Conservation (phyloP, 2,329 filamentous ascomycete species). For the Diaporthe sp. region DNA sequence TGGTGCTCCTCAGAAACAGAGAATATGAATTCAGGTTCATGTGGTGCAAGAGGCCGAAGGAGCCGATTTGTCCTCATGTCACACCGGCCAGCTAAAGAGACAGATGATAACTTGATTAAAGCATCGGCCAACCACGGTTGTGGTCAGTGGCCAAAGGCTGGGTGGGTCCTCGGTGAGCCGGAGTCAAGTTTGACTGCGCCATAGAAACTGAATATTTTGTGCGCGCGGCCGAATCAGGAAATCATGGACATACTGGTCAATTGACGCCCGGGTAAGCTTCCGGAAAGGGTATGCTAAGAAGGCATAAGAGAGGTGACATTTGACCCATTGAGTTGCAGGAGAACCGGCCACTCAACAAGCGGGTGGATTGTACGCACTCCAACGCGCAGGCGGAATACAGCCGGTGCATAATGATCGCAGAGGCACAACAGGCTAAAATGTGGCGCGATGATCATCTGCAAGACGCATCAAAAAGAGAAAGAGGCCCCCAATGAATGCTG, state of each 20-base stretch:
- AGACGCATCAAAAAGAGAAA: slow-evolving; percentile 25
- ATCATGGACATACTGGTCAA: background rate
- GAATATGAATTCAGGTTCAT: background rate
- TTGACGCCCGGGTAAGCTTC: background rate
- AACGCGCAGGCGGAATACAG: slow-evolving; percentile 5
- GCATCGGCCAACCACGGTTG: background rate
- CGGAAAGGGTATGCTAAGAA: background rate
- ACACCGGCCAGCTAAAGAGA: background rate
- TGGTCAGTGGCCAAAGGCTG: background rate
- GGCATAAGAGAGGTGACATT: background rate
- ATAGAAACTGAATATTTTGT: background rate
- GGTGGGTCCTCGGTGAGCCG: slow-evolving; percentile 6
- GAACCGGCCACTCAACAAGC: background rate
- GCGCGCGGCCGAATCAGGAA: background rate
- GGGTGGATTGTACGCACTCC: background rate
- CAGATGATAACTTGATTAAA: background rate
- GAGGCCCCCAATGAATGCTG: background rate
- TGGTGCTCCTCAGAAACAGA: background rate
- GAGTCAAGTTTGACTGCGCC: background rate
- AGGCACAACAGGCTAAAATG: background rate
- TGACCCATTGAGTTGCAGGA: background rate
- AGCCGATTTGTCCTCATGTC: background rate
- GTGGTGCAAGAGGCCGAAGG: background rate
- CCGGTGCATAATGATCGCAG: background rate
- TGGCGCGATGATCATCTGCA: slow-evolving; percentile 27